Evolutionary conservation across 768 basidiomycete species (phyloP).

Genomic region (Boletus fagicola): DNA sequence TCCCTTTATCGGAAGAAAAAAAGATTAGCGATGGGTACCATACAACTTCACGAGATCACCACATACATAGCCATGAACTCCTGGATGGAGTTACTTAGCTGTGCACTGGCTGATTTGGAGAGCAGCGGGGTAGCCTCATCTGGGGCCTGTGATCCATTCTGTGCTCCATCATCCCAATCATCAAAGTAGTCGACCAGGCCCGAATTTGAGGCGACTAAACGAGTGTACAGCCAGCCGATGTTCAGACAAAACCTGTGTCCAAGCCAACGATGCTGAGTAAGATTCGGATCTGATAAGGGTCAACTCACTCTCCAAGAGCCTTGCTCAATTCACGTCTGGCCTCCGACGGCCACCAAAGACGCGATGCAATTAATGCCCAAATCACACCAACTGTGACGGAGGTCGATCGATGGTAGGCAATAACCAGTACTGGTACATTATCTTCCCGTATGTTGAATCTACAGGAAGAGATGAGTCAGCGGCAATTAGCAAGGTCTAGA

Average conservation of each 20-base stretch:
- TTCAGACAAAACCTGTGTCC: conserved; percentile 80
- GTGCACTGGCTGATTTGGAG: conserved; percentile 38
- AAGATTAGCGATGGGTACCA: conserved; percentile 2
- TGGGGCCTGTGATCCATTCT: conserved; percentile 4
- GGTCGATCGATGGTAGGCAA: conserved; percentile 75
- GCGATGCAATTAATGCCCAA: conserved; percentile 85
- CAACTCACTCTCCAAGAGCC: conserved; percentile 78
- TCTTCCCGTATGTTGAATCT: conserved; percentile 80
- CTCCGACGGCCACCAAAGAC: conserved; percentile 96
- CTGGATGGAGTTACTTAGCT: conserved; percentile 62
- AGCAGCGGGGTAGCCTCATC: conserved; percentile 34
- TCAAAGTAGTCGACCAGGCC: conserved; percentile 51
- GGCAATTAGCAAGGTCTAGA: not conserved
- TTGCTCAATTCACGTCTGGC: conserved; percentile 84
- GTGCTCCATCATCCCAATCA: conserved; percentile 15
- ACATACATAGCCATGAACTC: conserved; percentile 92
- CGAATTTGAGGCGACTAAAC: conserved; percentile 85
- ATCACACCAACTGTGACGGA: conserved; percentile 84
- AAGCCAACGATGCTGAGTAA: not conserved
- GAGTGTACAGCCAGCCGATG: conserved; percentile 92
- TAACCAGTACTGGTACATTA: conserved; percentile 58
- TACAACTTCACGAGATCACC: not conserved
- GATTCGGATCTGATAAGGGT: not conserved
- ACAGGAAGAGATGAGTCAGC: not conserved
- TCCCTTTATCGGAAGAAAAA: conserved; percentile 57